Evolutionary conservation across 441 rosid species (phyloP).

Genomic region (Erodium texanum): DNA sequence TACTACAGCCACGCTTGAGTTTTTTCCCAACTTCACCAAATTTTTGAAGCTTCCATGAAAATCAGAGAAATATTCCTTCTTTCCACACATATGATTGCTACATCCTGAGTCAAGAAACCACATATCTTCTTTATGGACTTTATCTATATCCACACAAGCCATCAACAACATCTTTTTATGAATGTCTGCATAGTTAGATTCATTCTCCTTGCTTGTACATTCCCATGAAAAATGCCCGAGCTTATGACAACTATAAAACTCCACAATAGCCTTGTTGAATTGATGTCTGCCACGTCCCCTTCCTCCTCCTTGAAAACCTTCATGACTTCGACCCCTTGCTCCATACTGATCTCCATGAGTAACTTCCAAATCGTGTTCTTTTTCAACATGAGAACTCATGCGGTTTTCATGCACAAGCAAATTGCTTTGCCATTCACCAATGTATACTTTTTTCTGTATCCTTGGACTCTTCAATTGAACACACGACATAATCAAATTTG

Average conservation of each 20-base stretch:
- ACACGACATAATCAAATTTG: neutral
- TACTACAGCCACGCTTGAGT: no score
- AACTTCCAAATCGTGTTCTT: neutral
- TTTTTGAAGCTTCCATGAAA: no score
- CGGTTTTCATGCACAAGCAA: neutral
- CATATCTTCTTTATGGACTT: neutral
- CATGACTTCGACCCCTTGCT: neutral
- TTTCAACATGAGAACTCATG: neutral
- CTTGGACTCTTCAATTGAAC: neutral
- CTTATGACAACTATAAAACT: neutral
- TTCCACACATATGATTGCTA: no score
- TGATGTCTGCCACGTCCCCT: neutral
- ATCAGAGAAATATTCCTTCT: no score
- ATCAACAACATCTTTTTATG: neutral
- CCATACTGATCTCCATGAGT: neutral
- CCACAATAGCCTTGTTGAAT: neutral
- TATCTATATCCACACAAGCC: neutral
- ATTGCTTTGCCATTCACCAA: slow-evolving; percentile 13
- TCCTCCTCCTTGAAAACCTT: neutral
- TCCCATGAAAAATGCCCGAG: neutral
- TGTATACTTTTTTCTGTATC: neutral
- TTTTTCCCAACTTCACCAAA: no score
- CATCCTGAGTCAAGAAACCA: neutral
- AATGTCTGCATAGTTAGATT: neutral
- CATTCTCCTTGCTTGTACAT: neutral